phyloP scores from a whole-genome alignment of 257 asterid species.

The Lithospermum erythrorhizon region DNA sequence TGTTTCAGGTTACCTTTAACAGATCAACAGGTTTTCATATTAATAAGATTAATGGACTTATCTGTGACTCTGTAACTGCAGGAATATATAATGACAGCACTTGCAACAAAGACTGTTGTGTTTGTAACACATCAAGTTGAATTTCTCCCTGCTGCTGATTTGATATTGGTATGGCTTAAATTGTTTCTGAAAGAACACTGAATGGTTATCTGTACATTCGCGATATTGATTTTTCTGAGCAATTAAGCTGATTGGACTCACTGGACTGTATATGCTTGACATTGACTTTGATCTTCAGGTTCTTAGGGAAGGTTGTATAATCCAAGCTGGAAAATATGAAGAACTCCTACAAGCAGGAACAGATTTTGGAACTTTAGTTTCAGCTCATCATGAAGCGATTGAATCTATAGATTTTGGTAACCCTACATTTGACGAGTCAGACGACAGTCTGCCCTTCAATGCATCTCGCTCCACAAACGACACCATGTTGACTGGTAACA shows the following conservation, averaged over 20 bases:
- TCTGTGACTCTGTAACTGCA: slow-evolving; percentile 25
- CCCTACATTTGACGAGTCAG: slow-evolving; percentile 51
- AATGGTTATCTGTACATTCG: background rate
- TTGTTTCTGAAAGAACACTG: background rate
- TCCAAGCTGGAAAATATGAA: slow-evolving; percentile 92
- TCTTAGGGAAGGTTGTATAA: slow-evolving; percentile 79
- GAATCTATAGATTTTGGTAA: slow-evolving; percentile 82
- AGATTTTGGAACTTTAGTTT: slow-evolving; percentile 72
- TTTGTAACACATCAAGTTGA: slow-evolving; percentile 98
- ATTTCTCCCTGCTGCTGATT: slow-evolving; percentile 85
- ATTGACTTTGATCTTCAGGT: slow-evolving; percentile 34
- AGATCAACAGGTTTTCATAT: slow-evolving; percentile 7
- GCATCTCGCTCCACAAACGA: slow-evolving; percentile 30
- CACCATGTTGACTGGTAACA: slow-evolving; percentile 18
- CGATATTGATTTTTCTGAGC: slow-evolving; percentile 8
- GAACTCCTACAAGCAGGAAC: slow-evolving; percentile 97
- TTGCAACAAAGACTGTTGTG: slow-evolving; percentile 68
- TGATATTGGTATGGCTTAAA: slow-evolving; percentile 66
- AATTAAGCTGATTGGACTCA: background rate
- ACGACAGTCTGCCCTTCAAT: slow-evolving; percentile 39
- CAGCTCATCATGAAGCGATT: slow-evolving; percentile 96
- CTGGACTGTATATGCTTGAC: background rate
- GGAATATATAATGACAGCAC: slow-evolving; percentile 91
- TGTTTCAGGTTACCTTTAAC: slow-evolving; percentile 56
- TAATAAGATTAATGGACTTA: slow-evolving; percentile 13